Base-by-base conservation (phyloP, 2,329 filamentous ascomycete species). In the Microsporum canis region DNA sequence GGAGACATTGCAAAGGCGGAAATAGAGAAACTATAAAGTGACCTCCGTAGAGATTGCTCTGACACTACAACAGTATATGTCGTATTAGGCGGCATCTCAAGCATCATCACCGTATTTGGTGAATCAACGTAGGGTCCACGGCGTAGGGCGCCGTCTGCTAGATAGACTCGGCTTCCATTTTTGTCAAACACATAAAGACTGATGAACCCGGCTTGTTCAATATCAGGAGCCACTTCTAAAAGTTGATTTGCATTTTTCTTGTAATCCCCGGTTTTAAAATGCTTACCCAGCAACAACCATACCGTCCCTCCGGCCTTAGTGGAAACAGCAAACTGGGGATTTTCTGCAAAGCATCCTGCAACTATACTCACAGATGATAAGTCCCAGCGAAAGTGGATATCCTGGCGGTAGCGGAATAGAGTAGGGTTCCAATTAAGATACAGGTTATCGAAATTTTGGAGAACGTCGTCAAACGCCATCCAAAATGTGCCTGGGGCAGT, bases 381-480 rank as follows among this genome's bases (percentile, higher is more conserved):
- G 62, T 86, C 80, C 94, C 94, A 99, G 1, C 81, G 80, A 69
- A 97, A 95, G 73, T 99, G 94, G 61, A 91, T 84, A 68, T 99
- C 91, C 72, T 96, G 87, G 6, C 91, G 85, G 70, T 88, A 77
- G 1, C 78, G 78, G 74, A 99, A 99, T 0, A 96, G 78, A 0
- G 82, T 81, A 0, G 94, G 91, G 66, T 96, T 96, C 94, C 94
- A 99, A 74, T 97, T 99, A 60, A 99, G 79, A 72, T 97, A 99
- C 66, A 99, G 84, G 17, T 91, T 95, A 71, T 97, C 91, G 65
- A 96, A 99, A 70, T 96, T 86, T 68, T 96, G 91, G 39, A 89
- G 82, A 3, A 96, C 85, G 65, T 91, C 88, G 66, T 95, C 88
- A 33, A 94, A 84, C 29, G 87, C 85, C 75, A 97, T 95, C 92